Base-by-base conservation (phyloP, 148 eudicot genomes). In the Drosera capensis region DNA sequence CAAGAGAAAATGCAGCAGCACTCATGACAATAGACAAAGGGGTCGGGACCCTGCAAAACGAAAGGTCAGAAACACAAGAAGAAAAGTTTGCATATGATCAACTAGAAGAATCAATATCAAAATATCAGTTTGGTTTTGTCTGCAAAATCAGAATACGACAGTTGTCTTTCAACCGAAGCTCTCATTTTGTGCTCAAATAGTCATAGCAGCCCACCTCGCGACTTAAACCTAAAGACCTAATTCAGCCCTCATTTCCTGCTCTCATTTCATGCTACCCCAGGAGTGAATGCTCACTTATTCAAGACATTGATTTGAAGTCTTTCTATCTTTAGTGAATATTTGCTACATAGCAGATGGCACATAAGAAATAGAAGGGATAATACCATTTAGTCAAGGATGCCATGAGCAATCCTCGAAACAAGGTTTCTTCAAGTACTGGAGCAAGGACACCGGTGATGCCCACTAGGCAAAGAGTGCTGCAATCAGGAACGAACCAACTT, bases 341-440 rank as follows among this genome's bases (percentile, higher is more conserved):
- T 28, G 9, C 17, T 20, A 39, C n/a, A 8, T n/a, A 17, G 1
- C n/a, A n/a, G n/a, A 49, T 13, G 1, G 8, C 17, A 24, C 15
- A 46, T 25, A 7, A 25, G 14, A 16, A 11, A 1, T 42, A 31
- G 34, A 3, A 16, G 25, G 42, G 40, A 52, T 13, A 40, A 48
- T 90, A 90, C 99, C 95, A 84, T 49, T 85, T 70, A 36, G 99
- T 84, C 31, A 90, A 73, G 45, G 95, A 69, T 29, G 72, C 77
- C 99, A 90, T 75, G 16, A 90, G 68, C 70, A 84, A 90, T 38
- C 99, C 99, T 51, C 95, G 75, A 59, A 90, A 90, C 48, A 90
- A 76, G 3, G 83, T 90, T 68, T 90, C 99, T 80, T 90, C 99
- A 36, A 90, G 82, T 55, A 90, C 46, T 2, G 99, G 95, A 62